Conservation (phyloP, 768 basidiomycete genomes). For the Symmetrospora coprosmae region DNA sequence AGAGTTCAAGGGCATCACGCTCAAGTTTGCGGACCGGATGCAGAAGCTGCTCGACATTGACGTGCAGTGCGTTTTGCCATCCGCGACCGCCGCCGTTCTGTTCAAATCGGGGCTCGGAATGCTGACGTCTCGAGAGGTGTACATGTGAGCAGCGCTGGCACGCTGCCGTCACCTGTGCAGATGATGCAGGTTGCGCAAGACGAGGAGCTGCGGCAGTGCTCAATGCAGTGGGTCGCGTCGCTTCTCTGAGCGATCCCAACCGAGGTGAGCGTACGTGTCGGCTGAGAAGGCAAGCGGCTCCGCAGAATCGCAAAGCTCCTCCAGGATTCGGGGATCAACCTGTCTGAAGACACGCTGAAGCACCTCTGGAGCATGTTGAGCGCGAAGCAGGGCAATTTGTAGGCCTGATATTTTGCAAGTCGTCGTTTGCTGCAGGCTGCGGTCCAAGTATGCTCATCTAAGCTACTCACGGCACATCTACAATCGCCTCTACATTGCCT, state of each 20-base stretch:
- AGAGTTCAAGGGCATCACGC: background rate
- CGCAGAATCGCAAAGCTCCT: slow-evolving; percentile 2
- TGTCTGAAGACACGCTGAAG: slow-evolving; percentile 12
- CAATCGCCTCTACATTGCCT: background rate
- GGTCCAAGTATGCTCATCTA: background rate
- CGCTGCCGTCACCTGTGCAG: background rate
- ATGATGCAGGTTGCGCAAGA: slow-evolving; percentile 7
- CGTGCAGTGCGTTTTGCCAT: slow-evolving; percentile 5
- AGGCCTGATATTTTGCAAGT: no score
- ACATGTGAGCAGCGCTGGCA: background rate
- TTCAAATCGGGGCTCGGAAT: no score
- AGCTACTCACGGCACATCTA: background rate
- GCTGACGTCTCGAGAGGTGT: no score
- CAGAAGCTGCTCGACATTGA: slow-evolving; percentile 3
- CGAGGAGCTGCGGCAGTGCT: background rate
- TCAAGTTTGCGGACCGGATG: slow-evolving; percentile 3
- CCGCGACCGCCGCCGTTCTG: no score
- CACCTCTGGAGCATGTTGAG: slow-evolving; percentile 8
- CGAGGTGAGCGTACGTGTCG: no score
- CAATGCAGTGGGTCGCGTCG: background rate
- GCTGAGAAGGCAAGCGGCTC: no score
- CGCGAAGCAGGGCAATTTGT: no score
- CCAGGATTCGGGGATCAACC: background rate
- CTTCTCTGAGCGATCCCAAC: no score
- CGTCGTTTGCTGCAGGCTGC: background rate